These are phyloP conservation scores for Gryganskiella cystojenkinii DNA, from an alignment of 192 early-diverging fungal species.

Conservation along the genomic window DNA sequence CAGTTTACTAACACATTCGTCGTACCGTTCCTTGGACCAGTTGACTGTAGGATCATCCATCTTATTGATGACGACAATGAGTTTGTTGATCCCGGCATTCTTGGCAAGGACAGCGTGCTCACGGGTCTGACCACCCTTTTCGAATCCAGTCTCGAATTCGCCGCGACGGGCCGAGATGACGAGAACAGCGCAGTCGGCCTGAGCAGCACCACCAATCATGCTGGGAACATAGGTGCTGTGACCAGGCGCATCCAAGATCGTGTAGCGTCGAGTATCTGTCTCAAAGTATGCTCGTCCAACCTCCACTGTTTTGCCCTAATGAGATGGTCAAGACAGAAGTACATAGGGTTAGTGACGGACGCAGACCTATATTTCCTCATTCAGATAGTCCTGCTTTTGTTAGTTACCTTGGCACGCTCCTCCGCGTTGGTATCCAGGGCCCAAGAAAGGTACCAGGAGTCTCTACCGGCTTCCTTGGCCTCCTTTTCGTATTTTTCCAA, in stretches of 20 bases:
- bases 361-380: no score
- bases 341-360: slow-evolving; percentile 1
- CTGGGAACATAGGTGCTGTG: slow-evolving; percentile 98
- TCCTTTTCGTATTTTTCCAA: slow-evolving; percentile 99
- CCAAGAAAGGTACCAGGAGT: slow-evolving; percentile 99
- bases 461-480: slow-evolving; percentile 96
- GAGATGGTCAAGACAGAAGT: not conserved
- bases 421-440: slow-evolving; percentile 97
- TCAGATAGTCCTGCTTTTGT: not conserved
- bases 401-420: slow-evolving; percentile 95
- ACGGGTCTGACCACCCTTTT: slow-evolving; percentile 97
- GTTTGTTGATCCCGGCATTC: slow-evolving; percentile 93
- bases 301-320: slow-evolving; percentile 97
- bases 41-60: slow-evolving; percentile 98
- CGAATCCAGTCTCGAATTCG: slow-evolving; percentile 99
- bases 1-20: slow-evolving; percentile 88
- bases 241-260: slow-evolving; percentile 98
- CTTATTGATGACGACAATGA: slow-evolving; percentile 98
- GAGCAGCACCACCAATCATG: slow-evolving; percentile 97
- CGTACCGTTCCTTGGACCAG: slow-evolving; percentile 94
- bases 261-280: slow-evolving; percentile 94
- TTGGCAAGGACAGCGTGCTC: slow-evolving; percentile 98
- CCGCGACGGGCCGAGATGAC: slow-evolving; percentile 98
- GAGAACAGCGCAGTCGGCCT: slow-evolving; percentile 95
- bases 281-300: slow-evolving; percentile 98